Evolutionary conservation across 345 rosid species (phyloP).

Genomic region (Melaleuca quinquenervia): DNA sequence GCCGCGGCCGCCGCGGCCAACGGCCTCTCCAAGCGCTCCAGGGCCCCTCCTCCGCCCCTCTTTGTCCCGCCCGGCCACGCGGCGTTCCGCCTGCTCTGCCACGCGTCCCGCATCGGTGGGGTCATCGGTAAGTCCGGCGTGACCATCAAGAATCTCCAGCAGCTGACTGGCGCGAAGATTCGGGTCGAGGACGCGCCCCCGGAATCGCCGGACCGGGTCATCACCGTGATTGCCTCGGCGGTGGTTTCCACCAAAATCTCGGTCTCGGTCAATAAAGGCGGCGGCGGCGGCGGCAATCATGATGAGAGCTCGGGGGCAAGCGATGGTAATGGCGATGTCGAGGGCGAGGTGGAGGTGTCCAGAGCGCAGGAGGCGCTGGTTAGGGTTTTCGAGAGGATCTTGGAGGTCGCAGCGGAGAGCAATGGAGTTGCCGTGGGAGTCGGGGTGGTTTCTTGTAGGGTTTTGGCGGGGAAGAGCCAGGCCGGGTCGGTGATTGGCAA

Average conservation of each 20-base stretch:
- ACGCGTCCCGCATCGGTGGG: slow-evolving; percentile 63
- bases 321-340: slow-evolving; percentile 5
- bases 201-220: slow-evolving; percentile 59
- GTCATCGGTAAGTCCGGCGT: slow-evolving; percentile 79
- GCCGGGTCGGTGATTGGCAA: slow-evolving; percentile 80
- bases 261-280: background rate
- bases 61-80: slow-evolving; percentile 45
- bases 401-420: slow-evolving; percentile 55
- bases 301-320: background rate
- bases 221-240: slow-evolving; percentile 39
- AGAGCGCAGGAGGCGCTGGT: slow-evolving; percentile 74
- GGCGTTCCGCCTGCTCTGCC: slow-evolving; percentile 64
- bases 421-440: slow-evolving; percentile 12
- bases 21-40: slow-evolving; percentile 49
- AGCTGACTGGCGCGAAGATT: slow-evolving; percentile 60
- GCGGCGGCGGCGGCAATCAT: background rate
- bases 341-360: slow-evolving; percentile 41
- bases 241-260: slow-evolving; percentile 12
- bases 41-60: slow-evolving; percentile 28
- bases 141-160: slow-evolving; percentile 75
- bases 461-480: slow-evolving; percentile 62
- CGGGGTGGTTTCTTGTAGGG: slow-evolving; percentile 52
- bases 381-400: slow-evolving; percentile 64
- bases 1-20: slow-evolving; percentile 3
- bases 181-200: slow-evolving; percentile 65